Evolutionary conservation across 1,284 basidiomycete genomes (phyloP).

Genomic region (Termitomyces sp.): DNA sequence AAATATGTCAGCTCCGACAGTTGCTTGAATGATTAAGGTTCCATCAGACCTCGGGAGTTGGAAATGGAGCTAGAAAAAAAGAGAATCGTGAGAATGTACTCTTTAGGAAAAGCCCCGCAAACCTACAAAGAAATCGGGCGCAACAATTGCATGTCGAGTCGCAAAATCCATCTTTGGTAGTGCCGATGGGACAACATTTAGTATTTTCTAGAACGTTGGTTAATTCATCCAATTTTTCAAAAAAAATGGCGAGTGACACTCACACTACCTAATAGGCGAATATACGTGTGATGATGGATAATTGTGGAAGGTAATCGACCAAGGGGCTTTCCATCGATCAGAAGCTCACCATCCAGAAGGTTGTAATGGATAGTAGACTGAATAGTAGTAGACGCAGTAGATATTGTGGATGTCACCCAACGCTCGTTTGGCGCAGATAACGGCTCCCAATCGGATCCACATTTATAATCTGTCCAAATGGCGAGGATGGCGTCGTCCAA

Average conservation of each 20-base stretch:
- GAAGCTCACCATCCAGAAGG: constrained; percentile 36
- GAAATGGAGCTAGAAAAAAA: constrained; percentile 29
- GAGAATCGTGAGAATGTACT: constrained; percentile 1
- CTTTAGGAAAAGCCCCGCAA: not conserved
- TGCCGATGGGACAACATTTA: constrained; percentile 33
- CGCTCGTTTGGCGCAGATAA: constrained; percentile 25
- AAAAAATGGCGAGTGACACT: too few species aligned
- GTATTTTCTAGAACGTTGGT: too few species aligned
- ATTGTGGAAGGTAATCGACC: constrained; percentile 34
- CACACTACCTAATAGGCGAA: constrained; percentile 27
- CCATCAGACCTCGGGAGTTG: constrained; percentile 16
- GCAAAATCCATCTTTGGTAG: constrained; percentile 33
- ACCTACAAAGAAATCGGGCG: constrained; percentile 20
- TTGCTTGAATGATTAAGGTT: constrained; percentile 29
- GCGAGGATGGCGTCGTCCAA: constrained; percentile 30
- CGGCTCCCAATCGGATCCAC: constrained; percentile 28
- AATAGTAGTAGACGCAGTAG: constrained; percentile 1
- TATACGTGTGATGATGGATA: constrained; percentile 28
- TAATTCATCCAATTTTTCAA: too few species aligned
- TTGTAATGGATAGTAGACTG: constrained; percentile 33
- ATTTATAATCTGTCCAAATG: constrained; percentile 34
- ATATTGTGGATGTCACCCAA: constrained; percentile 32
- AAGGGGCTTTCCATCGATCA: constrained; percentile 38
- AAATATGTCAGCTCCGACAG: constrained; percentile 13
- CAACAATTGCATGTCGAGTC: constrained; percentile 23